These are phyloP conservation scores for Ilex asprella DNA, from an alignment of 257 asterid genomes.

Conservation along the genomic window DNA sequence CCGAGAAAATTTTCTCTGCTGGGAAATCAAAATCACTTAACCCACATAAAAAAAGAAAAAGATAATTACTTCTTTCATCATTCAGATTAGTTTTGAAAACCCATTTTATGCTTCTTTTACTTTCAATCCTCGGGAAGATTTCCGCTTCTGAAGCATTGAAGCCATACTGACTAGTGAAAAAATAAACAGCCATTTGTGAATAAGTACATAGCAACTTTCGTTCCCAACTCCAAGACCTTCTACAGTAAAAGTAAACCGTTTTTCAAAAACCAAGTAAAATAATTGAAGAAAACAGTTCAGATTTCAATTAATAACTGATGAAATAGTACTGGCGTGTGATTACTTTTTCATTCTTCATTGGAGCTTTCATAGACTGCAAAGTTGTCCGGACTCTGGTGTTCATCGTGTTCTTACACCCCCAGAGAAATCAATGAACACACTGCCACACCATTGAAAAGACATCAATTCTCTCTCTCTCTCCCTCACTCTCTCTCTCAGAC, in stretches of 20 bases:
- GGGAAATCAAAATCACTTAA: not conserved
- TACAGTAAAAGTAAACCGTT: not conserved
- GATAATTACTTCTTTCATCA: not conserved
- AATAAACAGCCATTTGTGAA: not conserved
- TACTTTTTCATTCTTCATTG: conserved; percentile 46
- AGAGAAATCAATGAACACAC: conserved; percentile 33
- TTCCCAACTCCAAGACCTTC: not conserved
- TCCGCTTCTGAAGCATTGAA: conserved; percentile 18
- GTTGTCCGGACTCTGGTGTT: conserved; percentile 49
- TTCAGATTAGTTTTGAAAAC: conserved; percentile 4
- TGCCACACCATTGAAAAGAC: conserved; percentile 22
- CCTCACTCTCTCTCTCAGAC: not conserved
- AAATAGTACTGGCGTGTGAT: not conserved
- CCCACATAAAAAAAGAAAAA: not conserved
- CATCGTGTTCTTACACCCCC: conserved; percentile 38
- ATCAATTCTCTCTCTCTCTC: not conserved
- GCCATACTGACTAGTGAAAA: conserved; percentile 13
- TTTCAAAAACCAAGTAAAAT: not conserved
- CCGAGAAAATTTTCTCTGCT: not conserved
- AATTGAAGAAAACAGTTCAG: not conserved
- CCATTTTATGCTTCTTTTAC: conserved; percentile 18
- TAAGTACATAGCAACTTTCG: not conserved
- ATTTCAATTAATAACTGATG: not conserved
- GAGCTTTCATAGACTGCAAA: conserved; percentile 47
- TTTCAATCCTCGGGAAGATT: conserved; percentile 14